These are phyloP conservation scores for Cercophora newfieldiana DNA, from an alignment of 495 filamentous ascomycete genomes.

Conservation along the genomic window DNA sequence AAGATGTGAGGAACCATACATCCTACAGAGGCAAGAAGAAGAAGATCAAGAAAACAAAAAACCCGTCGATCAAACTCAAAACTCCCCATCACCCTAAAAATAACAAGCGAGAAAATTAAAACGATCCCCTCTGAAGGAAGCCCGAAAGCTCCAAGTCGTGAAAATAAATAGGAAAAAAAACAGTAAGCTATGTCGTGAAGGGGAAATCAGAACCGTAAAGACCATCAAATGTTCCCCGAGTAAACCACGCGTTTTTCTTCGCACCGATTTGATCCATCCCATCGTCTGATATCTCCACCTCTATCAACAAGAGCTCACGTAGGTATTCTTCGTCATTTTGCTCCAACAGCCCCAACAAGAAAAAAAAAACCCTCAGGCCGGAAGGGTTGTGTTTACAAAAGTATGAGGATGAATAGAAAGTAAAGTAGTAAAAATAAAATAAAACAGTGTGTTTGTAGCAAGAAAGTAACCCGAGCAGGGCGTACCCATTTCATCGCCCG, in stretches of 20 bases:
- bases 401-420: too few relatives aligned
- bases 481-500: background rate
- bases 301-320: background rate
- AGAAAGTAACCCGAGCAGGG: background rate
- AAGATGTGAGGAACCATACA: background rate
- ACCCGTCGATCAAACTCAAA: too few relatives aligned
- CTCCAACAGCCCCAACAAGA: background rate
- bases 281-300: background rate
- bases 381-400: too few relatives aligned
- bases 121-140: background rate
- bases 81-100: background rate
- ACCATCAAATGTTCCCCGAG: too few relatives aligned
- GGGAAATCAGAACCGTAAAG: slow-evolving; percentile 29
- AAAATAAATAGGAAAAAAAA: slow-evolving; percentile 12
- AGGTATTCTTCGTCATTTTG: background rate
- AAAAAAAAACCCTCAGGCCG: too few relatives aligned
- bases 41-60: background rate
- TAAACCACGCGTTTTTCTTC: background rate
- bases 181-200: slow-evolving; percentile 50
- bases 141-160: background rate
- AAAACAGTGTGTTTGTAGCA: background rate
- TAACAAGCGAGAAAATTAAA: background rate
- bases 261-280: background rate
- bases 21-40: background rate
- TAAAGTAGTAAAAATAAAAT: background rate